Evolutionary conservation across 2,329 filamentous ascomycete species (phyloP).

Genomic region (Epichloe gansuensis): DNA sequence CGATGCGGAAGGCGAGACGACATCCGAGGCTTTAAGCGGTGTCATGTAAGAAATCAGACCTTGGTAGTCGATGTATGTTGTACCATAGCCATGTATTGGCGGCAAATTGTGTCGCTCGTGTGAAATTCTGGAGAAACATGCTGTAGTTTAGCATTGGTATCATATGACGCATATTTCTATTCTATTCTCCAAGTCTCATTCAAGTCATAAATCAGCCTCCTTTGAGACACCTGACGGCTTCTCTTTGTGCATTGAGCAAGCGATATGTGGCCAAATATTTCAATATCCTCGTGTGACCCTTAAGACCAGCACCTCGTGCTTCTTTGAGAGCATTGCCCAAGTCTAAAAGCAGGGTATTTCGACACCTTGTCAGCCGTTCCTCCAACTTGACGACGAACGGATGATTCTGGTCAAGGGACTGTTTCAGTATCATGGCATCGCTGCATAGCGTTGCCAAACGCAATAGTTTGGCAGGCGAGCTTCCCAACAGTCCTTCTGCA

Average conservation of each 20-base stretch:
- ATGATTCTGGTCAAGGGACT: constrained; percentile 31
- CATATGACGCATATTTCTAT: constrained; percentile 8
- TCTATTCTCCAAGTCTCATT: not conserved
- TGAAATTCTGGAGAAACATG: not conserved
- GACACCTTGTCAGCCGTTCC: constrained; percentile 38
- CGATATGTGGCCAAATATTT: constrained; percentile 41
- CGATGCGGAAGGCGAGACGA: constrained; percentile 43
- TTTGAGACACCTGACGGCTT: constrained; percentile 36
- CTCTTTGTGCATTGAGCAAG: constrained; percentile 36
- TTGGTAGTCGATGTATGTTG: constrained; percentile 16
- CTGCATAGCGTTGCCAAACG: constrained; percentile 33
- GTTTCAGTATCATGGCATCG: constrained; percentile 27
- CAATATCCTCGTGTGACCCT: constrained; percentile 33
- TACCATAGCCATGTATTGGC: constrained; percentile 24
- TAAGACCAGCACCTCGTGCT: constrained; percentile 28
- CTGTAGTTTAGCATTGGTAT: constrained; percentile 16
- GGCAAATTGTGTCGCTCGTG: constrained; percentile 9
- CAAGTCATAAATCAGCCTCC: constrained; percentile 20
- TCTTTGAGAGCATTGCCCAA: constrained; percentile 36
- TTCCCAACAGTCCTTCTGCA: constrained; percentile 25
- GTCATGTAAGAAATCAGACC: constrained; percentile 32
- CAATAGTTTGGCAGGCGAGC: constrained; percentile 33
- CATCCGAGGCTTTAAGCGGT: constrained; percentile 37
- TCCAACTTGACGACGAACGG: constrained; percentile 39
- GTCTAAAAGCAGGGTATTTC: constrained; percentile 44